phyloP scores from a whole-genome alignment of 2,329 filamentous ascomycete species.

The Penicillium sp. region DNA sequence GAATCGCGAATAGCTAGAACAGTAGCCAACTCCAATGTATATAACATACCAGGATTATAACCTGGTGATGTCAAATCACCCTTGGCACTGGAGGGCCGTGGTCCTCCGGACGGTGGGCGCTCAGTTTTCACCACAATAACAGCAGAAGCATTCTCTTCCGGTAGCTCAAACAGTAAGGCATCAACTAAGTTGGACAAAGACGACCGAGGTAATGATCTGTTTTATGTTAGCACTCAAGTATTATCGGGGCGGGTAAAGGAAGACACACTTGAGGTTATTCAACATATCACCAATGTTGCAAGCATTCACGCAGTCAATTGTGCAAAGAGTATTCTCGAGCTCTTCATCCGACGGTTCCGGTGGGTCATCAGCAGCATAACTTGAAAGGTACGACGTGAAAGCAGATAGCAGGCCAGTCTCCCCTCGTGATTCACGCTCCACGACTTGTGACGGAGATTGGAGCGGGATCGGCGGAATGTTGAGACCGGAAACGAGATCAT shows the following conservation, averaged over 20 bases:
- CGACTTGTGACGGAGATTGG: slow-evolving; percentile 85
- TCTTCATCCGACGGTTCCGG: slow-evolving; percentile 97
- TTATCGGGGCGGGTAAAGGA: slow-evolving; percentile 7
- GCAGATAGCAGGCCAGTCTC: slow-evolving; percentile 90
- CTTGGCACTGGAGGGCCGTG: slow-evolving; percentile 58
- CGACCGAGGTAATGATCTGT: slow-evolving; percentile 58
- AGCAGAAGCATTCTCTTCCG: slow-evolving; percentile 73
- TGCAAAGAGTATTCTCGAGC: slow-evolving; percentile 89
- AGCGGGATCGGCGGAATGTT: slow-evolving; percentile 79
- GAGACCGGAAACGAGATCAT: slow-evolving; percentile 59
- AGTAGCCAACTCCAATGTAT: slow-evolving; percentile 87
- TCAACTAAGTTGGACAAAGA: slow-evolving; percentile 63
- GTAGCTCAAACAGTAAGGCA: slow-evolving; percentile 75
- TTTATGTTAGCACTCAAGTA: slow-evolving; percentile 19
- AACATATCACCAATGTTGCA: slow-evolving; percentile 82
- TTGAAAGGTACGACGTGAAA: slow-evolving; percentile 95
- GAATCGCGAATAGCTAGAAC: slow-evolving; percentile 72
- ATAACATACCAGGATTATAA: slow-evolving; percentile 84
- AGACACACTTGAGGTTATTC: slow-evolving; percentile 67
- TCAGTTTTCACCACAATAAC: slow-evolving; percentile 93
- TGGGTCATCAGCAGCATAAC: slow-evolving; percentile 95
- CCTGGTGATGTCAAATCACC: slow-evolving; percentile 52
- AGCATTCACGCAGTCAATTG: slow-evolving; percentile 88
- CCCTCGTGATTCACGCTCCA: slow-evolving; percentile 76
- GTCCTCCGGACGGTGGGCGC: slow-evolving; percentile 58